A percentile compares a stretch with the other conserved stretches of the same genome.
These are phyloP conservation scores for Pinus albicaulis DNA, from an alignment of 75 land plant species.

Conservation along the genomic window DNA sequence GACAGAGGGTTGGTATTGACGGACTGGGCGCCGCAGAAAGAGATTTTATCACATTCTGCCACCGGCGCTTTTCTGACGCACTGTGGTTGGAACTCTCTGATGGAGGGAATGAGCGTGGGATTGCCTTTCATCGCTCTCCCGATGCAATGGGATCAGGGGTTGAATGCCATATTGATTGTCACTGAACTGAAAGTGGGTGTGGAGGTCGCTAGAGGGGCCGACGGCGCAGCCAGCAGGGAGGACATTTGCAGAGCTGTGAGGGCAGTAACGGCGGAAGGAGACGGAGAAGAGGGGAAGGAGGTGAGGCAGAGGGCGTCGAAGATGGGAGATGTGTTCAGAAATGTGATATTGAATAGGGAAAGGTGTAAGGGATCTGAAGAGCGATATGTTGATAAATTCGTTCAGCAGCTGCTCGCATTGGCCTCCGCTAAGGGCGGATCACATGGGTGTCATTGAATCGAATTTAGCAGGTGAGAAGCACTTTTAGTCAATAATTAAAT, in stretches of 20 bases:
- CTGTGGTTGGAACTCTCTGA: constrained; percentile 12
- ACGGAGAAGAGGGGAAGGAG: neutral
- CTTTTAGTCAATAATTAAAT: no score
- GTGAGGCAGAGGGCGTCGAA: neutral
- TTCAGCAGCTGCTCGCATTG: neutral
- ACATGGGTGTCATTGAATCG: neutral
- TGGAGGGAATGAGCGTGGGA: constrained; percentile 12
- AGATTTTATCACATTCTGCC: constrained; percentile 20
- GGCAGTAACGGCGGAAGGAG: neutral
- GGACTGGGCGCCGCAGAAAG: constrained; percentile 18
- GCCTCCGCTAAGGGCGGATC: neutral
- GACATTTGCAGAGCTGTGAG: neutral
- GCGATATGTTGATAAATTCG: neutral
- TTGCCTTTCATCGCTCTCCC: constrained; percentile 33
- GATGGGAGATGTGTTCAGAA: neutral
- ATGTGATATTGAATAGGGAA: neutral
- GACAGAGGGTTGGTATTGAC: constrained; percentile 3
- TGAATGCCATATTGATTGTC: constrained; percentile 7
- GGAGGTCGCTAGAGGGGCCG: neutral
- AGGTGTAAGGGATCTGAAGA: neutral
- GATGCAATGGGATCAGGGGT: constrained; percentile 16
- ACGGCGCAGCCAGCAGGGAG: neutral
- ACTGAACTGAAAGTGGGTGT: constrained; percentile 16
- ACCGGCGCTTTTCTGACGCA: constrained; percentile 14
- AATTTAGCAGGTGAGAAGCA: no score